Evolutionary conservation across 306 rosid genomes (phyloP).

Genomic region (Casuarina equisetifolia): DNA sequence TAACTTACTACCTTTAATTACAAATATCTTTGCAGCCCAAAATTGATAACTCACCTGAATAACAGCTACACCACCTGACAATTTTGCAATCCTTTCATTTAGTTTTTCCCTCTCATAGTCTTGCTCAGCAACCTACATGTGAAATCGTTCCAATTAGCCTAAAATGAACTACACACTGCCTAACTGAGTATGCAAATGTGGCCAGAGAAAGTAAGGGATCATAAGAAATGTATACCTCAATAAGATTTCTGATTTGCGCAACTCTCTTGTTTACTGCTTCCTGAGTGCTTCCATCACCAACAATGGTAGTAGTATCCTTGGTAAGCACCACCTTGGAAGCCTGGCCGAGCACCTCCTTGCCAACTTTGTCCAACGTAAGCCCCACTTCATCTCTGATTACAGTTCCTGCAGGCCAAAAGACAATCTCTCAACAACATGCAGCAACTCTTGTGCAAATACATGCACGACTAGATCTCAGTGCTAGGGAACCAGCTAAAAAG

Average conservation of each 20-base stretch:
- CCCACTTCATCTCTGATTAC: slow-evolving; percentile 97
- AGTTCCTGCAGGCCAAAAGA: slow-evolving; percentile 55
- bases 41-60: slow-evolving; percentile 59
- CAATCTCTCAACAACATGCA: slow-evolving; percentile 7
- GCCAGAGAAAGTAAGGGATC: not conserved
- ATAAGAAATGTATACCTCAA: slow-evolving; percentile 56
- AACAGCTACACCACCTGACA: slow-evolving; percentile 99
- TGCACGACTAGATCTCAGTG: not conserved
- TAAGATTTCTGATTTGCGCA: slow-evolving; percentile 78
- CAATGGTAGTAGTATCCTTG: slow-evolving; percentile 84
- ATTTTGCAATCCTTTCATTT: slow-evolving; percentile 87
- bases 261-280: slow-evolving; percentile 93
- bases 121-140: slow-evolving; percentile 81
- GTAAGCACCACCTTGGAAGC: slow-evolving; percentile 98
- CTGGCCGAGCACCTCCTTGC: slow-evolving; percentile 83
- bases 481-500: not conserved
- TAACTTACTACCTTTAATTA: not conserved
- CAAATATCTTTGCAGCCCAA: not conserved
- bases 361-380: slow-evolving; percentile 85
- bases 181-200: not conserved
- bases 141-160: not conserved
- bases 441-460: not conserved
- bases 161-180: not conserved
- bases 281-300: slow-evolving; percentile 98
- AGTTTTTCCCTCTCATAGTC: slow-evolving; percentile 93